Base-by-base conservation (phyloP, 2,329 filamentous ascomycete genomes). In the Davidsoniella eucalypti region DNA sequence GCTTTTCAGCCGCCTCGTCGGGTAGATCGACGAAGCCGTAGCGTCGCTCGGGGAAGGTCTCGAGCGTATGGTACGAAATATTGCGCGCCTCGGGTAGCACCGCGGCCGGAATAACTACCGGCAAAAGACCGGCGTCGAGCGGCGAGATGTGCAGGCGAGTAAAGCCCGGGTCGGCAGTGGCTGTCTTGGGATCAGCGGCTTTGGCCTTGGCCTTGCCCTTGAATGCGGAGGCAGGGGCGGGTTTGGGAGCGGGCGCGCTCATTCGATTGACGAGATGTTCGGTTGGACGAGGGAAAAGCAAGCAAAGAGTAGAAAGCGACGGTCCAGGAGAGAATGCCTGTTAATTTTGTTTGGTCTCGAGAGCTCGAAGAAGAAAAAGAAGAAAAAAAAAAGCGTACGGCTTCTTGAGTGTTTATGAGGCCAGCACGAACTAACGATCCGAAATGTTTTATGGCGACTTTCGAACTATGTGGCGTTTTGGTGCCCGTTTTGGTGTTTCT, bases 21-120 rank as follows among this genome's bases (percentile, higher is more conserved):
- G 88, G 88, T 37, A 98, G 67, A 44, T 93, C 87, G 53, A 96
- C 71, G 66, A 84, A 98, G 51, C 90, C 92, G 77, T 87, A 98
- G 49, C 77, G 81, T 61, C 78, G 83, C 56, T 98, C 92, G 12
- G 90, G 90, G 55, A 94, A 94, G 0, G 88, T 88, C 60, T 87
- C 76, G 56, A 95, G 67, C 4, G 71, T 70, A 65, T 96, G 90
- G 66, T 82, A 95, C n/a, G 88, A 94, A 48, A 95, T 76, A 61
- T 87, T 85, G 54, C 78, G 78, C 17, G 85, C 86, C 43, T 69
- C 69, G 12, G 78, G 70, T 36, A 78, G 75, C 12, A 85, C 61
- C 1, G 81, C 74, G 1, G 80, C 70, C 18, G 85, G 79, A 44
- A 98, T 65, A 53, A 93, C 76, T 45, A 82, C 70, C 51, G 76